phyloP scores from a whole-genome alignment of 805 yeast species.

The Yamadazyma nakazawae region DNA sequence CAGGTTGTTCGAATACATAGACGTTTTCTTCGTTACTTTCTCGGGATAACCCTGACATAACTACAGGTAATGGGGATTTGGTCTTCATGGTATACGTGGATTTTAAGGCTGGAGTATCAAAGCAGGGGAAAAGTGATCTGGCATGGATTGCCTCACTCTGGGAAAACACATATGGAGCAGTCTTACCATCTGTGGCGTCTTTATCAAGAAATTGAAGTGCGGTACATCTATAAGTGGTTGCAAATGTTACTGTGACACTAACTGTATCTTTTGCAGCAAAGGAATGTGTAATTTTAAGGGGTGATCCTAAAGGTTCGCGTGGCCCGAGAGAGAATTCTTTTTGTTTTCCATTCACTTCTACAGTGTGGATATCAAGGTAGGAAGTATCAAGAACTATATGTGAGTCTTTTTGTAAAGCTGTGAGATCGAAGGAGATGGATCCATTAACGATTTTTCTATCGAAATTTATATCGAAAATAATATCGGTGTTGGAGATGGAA shows the following conservation, averaged over 20 bases:
- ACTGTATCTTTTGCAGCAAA: conserved; percentile 11
- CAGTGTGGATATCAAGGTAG: conserved; percentile 46
- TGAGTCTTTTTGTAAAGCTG: conserved; percentile 22
- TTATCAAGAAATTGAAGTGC: conserved; percentile 85
- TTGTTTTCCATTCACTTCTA: conserved; percentile 37
- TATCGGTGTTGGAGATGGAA: conserved; percentile 43
- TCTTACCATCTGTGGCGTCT: conserved; percentile 69
- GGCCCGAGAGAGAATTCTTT: conserved; percentile 32
- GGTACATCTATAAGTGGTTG: conserved; percentile 72
- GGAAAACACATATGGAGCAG: conserved; percentile 71
- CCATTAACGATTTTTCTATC: conserved; percentile 52
- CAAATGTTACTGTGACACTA: conserved; percentile 46
- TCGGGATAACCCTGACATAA: conserved; percentile 66
- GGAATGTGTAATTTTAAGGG: conserved; percentile 36
- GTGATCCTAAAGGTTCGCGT: conserved; percentile 60
- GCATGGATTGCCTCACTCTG: conserved; percentile 94
- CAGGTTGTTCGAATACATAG: conserved; percentile 56
- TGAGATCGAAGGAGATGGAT: conserved; percentile 46
- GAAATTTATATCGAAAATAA: conserved; percentile 57
- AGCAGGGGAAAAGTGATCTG: conserved; percentile 81
- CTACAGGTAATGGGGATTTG: conserved; percentile 62
- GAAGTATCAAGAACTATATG: conserved; percentile 66
- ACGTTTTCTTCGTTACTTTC: conserved; percentile 14
- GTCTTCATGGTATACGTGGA: conserved; percentile 58
- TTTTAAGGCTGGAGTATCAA: conserved; percentile 86